These are phyloP conservation scores for Eragrostis curvula DNA, from an alignment of 176 grass and related monocot genomes.

Conservation along the genomic window DNA sequence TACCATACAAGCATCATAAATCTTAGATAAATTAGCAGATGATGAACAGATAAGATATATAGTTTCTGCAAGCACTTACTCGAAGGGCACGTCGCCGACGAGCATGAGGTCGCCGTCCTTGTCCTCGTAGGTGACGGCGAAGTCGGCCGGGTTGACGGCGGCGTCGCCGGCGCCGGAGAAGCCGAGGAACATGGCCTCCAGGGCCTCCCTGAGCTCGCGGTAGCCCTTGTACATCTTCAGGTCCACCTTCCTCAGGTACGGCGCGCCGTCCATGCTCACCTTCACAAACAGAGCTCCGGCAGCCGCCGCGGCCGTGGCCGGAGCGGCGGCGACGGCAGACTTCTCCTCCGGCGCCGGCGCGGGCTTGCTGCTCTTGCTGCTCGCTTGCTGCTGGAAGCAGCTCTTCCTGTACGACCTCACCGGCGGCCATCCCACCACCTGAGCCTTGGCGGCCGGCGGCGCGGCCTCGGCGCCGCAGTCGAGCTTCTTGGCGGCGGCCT, in stretches of 20 bases:
- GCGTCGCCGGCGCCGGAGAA: conserved; percentile 52
- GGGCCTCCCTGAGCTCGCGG: conserved; percentile 80
- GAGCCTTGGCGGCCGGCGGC: conserved; percentile 58
- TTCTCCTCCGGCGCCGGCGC: conserved; percentile 30
- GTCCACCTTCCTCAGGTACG: conserved; percentile 87
- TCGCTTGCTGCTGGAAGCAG: conserved; percentile 59
- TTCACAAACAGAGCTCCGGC: conserved; percentile 59
- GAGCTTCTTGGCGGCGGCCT: conserved; percentile 30
- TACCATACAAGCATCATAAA: too few relatives aligned
- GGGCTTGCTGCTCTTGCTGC: conserved; percentile 31
- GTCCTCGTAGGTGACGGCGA: conserved; percentile 78
- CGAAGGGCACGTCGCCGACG: conserved; percentile 87
- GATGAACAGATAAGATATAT: too few relatives aligned
- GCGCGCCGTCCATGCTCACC: conserved; percentile 94
- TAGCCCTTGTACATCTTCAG: conserved; percentile 81
- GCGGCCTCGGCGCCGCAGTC: conserved; percentile 14
- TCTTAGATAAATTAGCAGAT: background rate
- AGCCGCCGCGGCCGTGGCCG: background rate
- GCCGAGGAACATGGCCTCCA: conserved; percentile 83
- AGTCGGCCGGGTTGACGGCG: conserved; percentile 52
- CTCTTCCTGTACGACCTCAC: conserved; percentile 89
- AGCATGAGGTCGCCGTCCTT: conserved; percentile 93
- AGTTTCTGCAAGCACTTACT: conserved; percentile 71
- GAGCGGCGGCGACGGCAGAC: background rate
- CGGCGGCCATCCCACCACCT: conserved; percentile 93